Evolutionary conservation across 331 rosid genomes (phyloP), one percentile per base, ranked within the genome.

Genomic region (Quercus tomentella): DNA sequence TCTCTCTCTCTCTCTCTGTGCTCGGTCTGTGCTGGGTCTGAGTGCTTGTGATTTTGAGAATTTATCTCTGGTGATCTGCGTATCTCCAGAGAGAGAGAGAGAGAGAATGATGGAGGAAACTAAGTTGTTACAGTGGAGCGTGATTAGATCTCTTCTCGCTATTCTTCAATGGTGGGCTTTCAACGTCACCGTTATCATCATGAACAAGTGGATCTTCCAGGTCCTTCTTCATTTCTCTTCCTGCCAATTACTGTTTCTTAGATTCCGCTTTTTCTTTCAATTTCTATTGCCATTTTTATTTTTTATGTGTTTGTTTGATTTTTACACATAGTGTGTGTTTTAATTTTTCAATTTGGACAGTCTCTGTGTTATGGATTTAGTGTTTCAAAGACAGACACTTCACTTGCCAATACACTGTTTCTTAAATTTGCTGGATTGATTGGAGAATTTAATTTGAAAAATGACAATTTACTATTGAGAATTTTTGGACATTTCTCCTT

Each of bases 131-230:
- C 93, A 92, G 79, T 92, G 94, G 97, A 89, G 76, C 82, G 88
- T 83, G 17, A 8, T 91, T 85, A 90, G 97, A 95, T 95, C 99
- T 86, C 92, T 95, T 37, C 72, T 95, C 20, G 93, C 94, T 14
- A 93, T 95, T 79, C 85, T 95, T 82, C 99, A 95, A 75, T 95
- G 99, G 98, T 95, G 98, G 98, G 78, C 80, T 58, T 95, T 95
- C 90, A 95, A 95, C 75, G 98, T 95, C 87, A 86, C 97, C 49
- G 97, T 95, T 3, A 93, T 95, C 77, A 93, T 95, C 83, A 89
- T 95, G 81, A 95, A 95, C 93, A 95, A 95, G 85, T 95, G 98
- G 98, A 95, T 95, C 97, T 95, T 95, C 77, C 98, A 91, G 98
- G 98, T 94, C 60, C 72, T 26, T 60, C 66, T 60, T 23, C 26